Percentiles rank a stretch among this genome's conserved stretches.
Evolutionary conservation across 2,329 filamentous ascomycete species (phyloP).

Genomic region (Cercospora sp.): DNA sequence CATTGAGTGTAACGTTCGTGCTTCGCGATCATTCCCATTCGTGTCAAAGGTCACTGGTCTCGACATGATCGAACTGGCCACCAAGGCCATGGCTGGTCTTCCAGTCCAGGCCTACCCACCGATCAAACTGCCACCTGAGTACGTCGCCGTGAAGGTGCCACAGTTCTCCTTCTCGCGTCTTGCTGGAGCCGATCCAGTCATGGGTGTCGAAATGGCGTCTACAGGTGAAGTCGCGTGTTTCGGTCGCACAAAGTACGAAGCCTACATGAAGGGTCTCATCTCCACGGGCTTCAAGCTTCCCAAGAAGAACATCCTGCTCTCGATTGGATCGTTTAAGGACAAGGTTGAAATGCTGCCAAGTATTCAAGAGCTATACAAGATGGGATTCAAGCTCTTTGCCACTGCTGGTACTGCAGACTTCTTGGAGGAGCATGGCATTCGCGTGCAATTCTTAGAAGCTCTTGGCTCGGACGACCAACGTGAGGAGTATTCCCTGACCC

Average conservation of each 20-base stretch:
- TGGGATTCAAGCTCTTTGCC: conserved; percentile 94
- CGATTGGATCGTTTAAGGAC: conserved; percentile 96
- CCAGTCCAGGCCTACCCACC: conserved; percentile 81
- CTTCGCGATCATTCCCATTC: conserved; percentile 95
- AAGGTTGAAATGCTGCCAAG: conserved; percentile 97
- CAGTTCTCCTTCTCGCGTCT: conserved; percentile 99
- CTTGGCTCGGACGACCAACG: conserved; percentile 79
- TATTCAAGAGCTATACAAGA: conserved; percentile 80
- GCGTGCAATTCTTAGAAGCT: conserved; percentile 90
- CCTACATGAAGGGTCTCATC: conserved; percentile 92
- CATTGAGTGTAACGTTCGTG: conserved; percentile 97
- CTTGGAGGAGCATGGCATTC: conserved; percentile 86
- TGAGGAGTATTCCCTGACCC: conserved; percentile 93
- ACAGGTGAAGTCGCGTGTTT: conserved; percentile 98
- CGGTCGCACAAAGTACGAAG: conserved; percentile 92
- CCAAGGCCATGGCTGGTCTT: conserved; percentile 88
- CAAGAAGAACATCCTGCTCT: conserved; percentile 91
- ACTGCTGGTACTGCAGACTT: conserved; percentile 97
- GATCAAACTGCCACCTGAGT: conserved; percentile 71
- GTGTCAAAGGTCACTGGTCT: conserved; percentile 98
- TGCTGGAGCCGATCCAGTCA: conserved; percentile 90
- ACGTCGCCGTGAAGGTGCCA: conserved; percentile 95
- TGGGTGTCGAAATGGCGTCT: conserved; percentile 98
- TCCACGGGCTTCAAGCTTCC: conserved; percentile 96
- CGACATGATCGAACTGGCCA: conserved; percentile 97